These are phyloP conservation scores for Fraxinus excelsior DNA, from an alignment of 257 asterid genomes.

Conservation along the genomic window DNA sequence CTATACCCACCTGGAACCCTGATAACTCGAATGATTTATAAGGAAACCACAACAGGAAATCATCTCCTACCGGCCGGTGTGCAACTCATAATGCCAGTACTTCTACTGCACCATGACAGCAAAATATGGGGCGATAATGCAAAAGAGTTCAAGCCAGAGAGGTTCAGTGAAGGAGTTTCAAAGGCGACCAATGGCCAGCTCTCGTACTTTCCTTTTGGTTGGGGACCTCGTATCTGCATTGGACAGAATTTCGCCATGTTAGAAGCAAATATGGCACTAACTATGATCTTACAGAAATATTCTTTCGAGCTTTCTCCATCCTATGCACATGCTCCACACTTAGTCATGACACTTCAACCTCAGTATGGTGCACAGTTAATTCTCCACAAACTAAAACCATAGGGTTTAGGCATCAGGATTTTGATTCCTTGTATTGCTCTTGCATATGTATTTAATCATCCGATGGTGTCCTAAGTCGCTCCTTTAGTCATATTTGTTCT, in stretches of 20 bases:
- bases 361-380: conserved; percentile 33
- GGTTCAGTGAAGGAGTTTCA: conserved; percentile 30
- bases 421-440: not conserved
- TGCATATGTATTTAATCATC: no score
- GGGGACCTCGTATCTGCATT: conserved; percentile 34
- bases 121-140: conserved; percentile 37
- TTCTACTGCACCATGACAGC: conserved; percentile 26
- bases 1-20: conserved; percentile 24
- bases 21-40: not conserved
- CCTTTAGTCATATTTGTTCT: no score
- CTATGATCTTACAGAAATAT: conserved; percentile 25
- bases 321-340: conserved; percentile 30
- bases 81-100: conserved; percentile 10
- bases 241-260: conserved; percentile 32
- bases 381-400: conserved; percentile 13
- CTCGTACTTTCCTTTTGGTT: conserved; percentile 26
- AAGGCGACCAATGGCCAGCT: conserved; percentile 28
- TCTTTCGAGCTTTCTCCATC: conserved; percentile 36
- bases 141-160: conserved; percentile 32
- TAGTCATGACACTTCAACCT: conserved; percentile 32
- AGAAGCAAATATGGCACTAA: conserved; percentile 34
- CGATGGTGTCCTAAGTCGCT: no score
- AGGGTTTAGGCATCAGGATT: no score
- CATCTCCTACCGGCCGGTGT: conserved; percentile 25
- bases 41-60: conserved; percentile 30